phyloP scores from a whole-genome alignment of 2,329 filamentous ascomycete species.

The Pezicula neosporulosa region DNA sequence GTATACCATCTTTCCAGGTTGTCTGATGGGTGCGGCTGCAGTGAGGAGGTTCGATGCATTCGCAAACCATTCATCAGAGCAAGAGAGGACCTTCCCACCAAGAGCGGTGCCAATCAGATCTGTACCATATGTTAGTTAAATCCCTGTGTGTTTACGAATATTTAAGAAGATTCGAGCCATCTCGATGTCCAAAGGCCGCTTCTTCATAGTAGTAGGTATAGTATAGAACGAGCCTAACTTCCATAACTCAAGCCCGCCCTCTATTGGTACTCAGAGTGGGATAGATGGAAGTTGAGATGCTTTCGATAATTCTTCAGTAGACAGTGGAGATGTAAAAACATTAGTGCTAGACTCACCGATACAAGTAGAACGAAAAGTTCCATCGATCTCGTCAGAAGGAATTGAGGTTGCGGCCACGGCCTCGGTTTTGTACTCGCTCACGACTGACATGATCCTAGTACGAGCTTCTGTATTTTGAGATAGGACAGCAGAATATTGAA shows the following conservation, averaged over 20 bases:
- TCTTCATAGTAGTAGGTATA: neutral
- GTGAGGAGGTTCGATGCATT: constrained; percentile 62
- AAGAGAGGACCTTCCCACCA: constrained; percentile 61
- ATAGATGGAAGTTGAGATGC: neutral
- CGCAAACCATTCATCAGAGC: constrained; percentile 68
- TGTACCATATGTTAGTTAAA: constrained; percentile 26
- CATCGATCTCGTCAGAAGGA: constrained; percentile 53
- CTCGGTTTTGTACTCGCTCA: constrained; percentile 54
- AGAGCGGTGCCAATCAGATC: constrained; percentile 59
- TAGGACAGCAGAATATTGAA: no score
- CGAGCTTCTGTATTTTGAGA: neutral
- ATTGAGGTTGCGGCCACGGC: constrained; percentile 46
- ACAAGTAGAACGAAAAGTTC: constrained; percentile 56
- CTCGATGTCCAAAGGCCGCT: no score
- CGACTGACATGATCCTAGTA: constrained; percentile 23
- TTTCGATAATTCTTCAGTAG: neutral
- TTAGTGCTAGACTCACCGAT: constrained; percentile 47
- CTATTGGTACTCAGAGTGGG: no score
- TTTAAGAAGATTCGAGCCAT: no score
- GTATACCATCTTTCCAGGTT: constrained; percentile 66
- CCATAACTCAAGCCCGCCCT: no score
- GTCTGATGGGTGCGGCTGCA: constrained; percentile 58
- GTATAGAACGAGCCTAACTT: neutral
- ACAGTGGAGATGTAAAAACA: neutral
- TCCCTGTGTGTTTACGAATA: neutral